phyloP scores from a whole-genome alignment of 495 filamentous ascomycete species.

The Aspergillus affinis region DNA sequence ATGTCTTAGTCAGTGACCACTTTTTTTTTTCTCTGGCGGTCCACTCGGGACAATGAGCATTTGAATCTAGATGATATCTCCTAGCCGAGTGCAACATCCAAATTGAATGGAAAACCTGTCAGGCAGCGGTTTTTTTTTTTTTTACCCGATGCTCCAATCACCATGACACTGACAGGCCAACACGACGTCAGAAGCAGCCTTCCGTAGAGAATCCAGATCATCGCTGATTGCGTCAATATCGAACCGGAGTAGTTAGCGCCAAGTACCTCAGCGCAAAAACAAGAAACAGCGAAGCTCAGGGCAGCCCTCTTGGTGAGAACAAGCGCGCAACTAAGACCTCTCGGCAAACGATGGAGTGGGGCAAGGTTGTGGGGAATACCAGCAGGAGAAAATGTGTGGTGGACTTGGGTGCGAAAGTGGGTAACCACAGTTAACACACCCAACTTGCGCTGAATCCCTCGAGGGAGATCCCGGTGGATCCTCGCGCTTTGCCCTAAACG shows the following conservation, averaged over 20 bases:
- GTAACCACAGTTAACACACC: no score
- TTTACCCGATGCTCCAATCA: neutral
- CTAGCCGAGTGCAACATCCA: neutral
- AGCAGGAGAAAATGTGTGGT: neutral
- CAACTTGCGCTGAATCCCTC: conserved; percentile 2
- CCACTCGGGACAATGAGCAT: neutral
- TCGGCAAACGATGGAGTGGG: conserved; percentile 1
- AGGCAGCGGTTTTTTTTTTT: neutral
- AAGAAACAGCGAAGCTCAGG: conserved; percentile 2
- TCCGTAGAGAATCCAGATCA: neutral
- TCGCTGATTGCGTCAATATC: conserved; percentile 2
- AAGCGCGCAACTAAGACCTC: conserved; percentile 6
- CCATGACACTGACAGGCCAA: neutral
- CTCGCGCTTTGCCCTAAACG: neutral
- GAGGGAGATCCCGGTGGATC: conserved; percentile 8
- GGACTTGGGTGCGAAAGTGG: no score
- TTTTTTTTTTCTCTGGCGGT: neutral
- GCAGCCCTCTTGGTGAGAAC: neutral
- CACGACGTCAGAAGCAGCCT: neutral
- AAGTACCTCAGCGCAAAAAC: neutral
- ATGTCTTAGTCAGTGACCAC: neutral
- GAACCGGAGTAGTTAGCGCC: neutral
- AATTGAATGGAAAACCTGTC: neutral
- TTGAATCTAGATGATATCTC: neutral
- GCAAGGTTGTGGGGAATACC: neutral